Evolutionary conservation across 495 filamentous ascomycete species (phyloP), one percentile per base, ranked within the genome.

Genomic region (Pseudomonodictys pantanalensis): DNA sequence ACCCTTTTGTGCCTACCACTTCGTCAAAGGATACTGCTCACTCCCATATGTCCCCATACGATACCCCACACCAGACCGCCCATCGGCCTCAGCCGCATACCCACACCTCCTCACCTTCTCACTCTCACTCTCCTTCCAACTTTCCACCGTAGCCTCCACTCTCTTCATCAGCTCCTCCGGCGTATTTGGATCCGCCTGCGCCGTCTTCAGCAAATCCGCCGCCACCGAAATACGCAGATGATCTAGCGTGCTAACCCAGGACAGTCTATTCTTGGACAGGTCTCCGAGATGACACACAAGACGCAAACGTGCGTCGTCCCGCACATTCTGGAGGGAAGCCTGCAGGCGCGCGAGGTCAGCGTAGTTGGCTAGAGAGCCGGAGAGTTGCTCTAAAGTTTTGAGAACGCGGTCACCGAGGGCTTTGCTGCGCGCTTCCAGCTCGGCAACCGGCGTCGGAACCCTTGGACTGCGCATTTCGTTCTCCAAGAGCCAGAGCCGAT

Each of bases 401-500:
- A 33, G 12, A 10, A 65, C 33, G 10, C 48, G 23, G n/a, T 59
- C 50, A 0, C 56, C 62, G 32, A 65, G 52, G 17, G 3, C 22
- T 33, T 56, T 51, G 33, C 62, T 60, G 17, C 46, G 52, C 24
- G 42, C 44, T 22, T 52, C 59, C 18, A 30, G 29, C 6, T 48
- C 51, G 1, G n/a, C n/a, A n/a, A n/a, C 26, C 45, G 12, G 39
- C 9, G 6, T n/a, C 22, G 12, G 9, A 39, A 15, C 2, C 15
- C 10, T 12, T 33, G 6, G 10, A 35, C 12, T 15, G 20, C 20
- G 54, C 1, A 52, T 29, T 11, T 28, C 24, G 51, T 71, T 70
- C 17, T 64, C 56, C 6, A 72, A 61, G 23, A 69, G 52, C 69
- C 63, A 72, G 30, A 71, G 53, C 8, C 53, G 56, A 18, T 65